Evolutionary conservation across 2,329 filamentous ascomycete genomes (phyloP).

Genomic region (Akanthomyces lecanii): DNA sequence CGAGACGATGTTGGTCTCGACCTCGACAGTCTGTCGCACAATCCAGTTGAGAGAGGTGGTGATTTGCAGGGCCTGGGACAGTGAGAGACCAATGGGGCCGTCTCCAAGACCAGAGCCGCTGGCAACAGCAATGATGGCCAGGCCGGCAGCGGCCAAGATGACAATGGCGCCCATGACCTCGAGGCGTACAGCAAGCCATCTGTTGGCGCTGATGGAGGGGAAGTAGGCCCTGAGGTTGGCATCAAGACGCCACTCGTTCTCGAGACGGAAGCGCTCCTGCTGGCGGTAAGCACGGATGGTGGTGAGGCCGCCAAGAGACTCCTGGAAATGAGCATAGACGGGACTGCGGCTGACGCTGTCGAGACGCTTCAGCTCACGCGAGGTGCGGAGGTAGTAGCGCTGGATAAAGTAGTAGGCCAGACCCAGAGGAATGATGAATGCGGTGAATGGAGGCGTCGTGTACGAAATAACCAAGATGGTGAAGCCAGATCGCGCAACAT

Average conservation of each 20-base stretch:
- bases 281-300: constrained; percentile 95
- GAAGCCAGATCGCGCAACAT: constrained; percentile 70
- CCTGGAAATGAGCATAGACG: constrained; percentile 97
- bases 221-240: constrained; percentile 92
- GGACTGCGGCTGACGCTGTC: constrained; percentile 95
- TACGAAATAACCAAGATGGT: constrained; percentile 82
- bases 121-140: constrained; percentile 76
- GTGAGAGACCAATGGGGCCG: constrained; percentile 83
- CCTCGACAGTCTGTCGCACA: constrained; percentile 94
- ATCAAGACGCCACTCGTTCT: constrained; percentile 98
- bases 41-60: constrained; percentile 99
- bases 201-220: constrained; percentile 87
- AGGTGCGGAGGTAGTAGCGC: constrained; percentile 93
- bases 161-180: constrained; percentile 95
- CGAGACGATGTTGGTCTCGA: constrained; percentile 99
- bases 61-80: constrained; percentile 97
- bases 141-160: constrained; percentile 79
- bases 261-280: constrained; percentile 77
- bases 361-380: constrained; percentile 89
- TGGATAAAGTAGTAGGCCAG: constrained; percentile 89
- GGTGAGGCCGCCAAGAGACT: constrained; percentile 87
- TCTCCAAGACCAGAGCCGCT: constrained; percentile 59
- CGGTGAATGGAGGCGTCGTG: constrained; percentile 73
- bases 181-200: constrained; percentile 91
- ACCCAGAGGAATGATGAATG: constrained; percentile 75